A percentile compares a stretch with the other conserved stretches of the same genome.
Conservation (phyloP, 768 basidiomycete genomes). For the Pholiota conissans region DNA sequence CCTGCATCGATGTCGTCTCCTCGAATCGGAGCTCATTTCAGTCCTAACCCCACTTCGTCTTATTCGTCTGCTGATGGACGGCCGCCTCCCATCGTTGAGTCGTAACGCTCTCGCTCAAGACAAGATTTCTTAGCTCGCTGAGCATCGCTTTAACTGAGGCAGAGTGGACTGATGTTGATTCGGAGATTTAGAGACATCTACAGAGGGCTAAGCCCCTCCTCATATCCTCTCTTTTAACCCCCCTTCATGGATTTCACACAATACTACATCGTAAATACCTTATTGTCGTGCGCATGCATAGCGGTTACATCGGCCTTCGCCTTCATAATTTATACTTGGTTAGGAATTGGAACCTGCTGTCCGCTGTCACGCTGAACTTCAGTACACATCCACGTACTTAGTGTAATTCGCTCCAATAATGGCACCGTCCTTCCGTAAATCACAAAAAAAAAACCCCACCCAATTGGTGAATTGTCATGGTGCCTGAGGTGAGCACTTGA, state of each 20-base stretch:
- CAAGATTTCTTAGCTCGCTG: too few species aligned
- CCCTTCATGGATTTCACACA: slow-evolving; percentile 5
- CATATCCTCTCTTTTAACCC: slow-evolving; percentile 9
- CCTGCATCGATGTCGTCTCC: slow-evolving; percentile 13
- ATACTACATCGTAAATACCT: slow-evolving; percentile 14
- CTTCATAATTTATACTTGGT: neutral
- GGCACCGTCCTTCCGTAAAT: neutral
- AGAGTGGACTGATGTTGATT: too few species aligned
- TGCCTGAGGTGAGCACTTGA: slow-evolving; percentile 10
- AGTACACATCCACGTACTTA: neutral
- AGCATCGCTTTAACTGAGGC: too few species aligned
- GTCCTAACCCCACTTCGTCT: slow-evolving; percentile 9
- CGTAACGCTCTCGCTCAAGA: neutral
- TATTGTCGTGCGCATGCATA: neutral
- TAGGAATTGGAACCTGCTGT: neutral
- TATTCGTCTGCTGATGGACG: too few species aligned
- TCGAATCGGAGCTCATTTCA: slow-evolving; percentile 16
- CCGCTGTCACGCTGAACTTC: neutral
- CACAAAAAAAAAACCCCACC: neutral
- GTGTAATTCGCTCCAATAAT: neutral
- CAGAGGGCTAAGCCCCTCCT: slow-evolving; percentile 14
- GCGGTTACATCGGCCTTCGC: neutral
- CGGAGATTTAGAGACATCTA: slow-evolving; percentile 12
- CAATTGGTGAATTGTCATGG: slow-evolving; percentile 1
- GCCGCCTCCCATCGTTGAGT: neutral